phyloP scores from a whole-genome alignment of 192 early-diverging fungal genomes.

The Podila verticillata region DNA sequence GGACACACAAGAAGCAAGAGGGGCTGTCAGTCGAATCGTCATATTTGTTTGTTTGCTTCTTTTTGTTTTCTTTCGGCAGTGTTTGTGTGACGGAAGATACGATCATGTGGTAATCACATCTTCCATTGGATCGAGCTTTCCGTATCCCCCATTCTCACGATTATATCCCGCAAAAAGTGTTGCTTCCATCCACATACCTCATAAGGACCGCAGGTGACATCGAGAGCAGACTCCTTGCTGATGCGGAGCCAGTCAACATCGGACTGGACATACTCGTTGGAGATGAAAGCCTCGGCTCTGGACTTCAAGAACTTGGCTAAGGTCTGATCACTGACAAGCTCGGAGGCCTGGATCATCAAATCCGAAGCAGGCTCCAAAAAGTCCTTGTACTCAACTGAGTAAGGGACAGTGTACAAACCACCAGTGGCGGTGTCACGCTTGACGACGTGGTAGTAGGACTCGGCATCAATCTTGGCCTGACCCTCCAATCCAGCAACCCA shows the following conservation, averaged over 20 bases:
- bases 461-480: constrained; percentile 60
- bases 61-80: background rate
- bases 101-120: constrained; percentile 5
- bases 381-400: constrained; percentile 66
- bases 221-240: constrained; percentile 67
- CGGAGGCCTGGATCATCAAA: constrained; percentile 65
- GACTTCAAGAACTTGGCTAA: constrained; percentile 66
- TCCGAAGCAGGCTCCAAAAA: constrained; percentile 61
- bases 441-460: constrained; percentile 73
- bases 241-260: constrained; percentile 78
- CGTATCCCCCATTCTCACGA: background rate
- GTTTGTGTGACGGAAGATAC: background rate
- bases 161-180: background rate
- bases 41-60: too few relatives aligned
- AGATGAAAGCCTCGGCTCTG: constrained; percentile 65
- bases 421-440: constrained; percentile 53
- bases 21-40: background rate
- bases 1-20: background rate
- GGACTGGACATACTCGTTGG: constrained; percentile 72
- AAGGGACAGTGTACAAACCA: constrained; percentile 56
- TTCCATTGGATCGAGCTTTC: constrained; percentile 4
- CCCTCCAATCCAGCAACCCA: constrained; percentile 62
- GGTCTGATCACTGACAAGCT: constrained; percentile 63
- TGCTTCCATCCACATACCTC: constrained; percentile 52
- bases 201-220: constrained; percentile 77